Evolutionary conservation across 2,329 filamentous ascomycete species (phyloP).

Genomic region (Aspergillus niger): DNA sequence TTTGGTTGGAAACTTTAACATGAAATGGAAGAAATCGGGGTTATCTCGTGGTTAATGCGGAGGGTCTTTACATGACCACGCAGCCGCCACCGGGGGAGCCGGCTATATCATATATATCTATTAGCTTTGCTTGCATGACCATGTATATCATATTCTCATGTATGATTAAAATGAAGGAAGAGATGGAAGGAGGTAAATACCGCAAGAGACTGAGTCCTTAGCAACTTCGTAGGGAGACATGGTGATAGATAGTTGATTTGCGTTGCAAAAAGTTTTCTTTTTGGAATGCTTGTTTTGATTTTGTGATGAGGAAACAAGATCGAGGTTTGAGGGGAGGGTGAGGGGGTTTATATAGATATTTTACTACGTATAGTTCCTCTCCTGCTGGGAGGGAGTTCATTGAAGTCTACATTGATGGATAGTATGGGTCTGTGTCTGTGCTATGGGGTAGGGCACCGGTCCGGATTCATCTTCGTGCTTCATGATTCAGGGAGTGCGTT

Average conservation of each 20-base stretch:
- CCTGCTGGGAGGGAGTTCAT: neutral
- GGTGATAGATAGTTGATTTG: conserved; percentile 20
- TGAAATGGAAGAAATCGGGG: neutral
- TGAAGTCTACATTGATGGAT: neutral
- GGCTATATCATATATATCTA: conserved; percentile 9
- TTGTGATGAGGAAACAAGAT: conserved; percentile 13
- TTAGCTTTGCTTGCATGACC: no score
- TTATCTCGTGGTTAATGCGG: neutral
- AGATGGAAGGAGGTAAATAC: conserved; percentile 16
- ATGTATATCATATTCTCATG: no score
- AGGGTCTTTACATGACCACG: conserved; percentile 31
- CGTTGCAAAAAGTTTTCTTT: conserved; percentile 14
- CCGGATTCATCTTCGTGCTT: no score
- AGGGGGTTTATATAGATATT: neutral
- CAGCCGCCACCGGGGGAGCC: conserved; percentile 34
- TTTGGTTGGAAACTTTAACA: neutral
- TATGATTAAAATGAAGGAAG: neutral
- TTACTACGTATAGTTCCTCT: neutral
- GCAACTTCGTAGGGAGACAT: conserved; percentile 30
- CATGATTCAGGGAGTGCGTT: neutral
- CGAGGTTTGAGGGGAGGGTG: neutral
- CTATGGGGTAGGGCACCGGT: no score
- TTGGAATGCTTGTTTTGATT: conserved; percentile 6
- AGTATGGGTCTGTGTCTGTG: neutral
- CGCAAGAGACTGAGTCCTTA: conserved; percentile 26